Evolutionary conservation across 108 stramenopile genomes (phyloP).

Genomic region (Nitzschia palea): DNA sequence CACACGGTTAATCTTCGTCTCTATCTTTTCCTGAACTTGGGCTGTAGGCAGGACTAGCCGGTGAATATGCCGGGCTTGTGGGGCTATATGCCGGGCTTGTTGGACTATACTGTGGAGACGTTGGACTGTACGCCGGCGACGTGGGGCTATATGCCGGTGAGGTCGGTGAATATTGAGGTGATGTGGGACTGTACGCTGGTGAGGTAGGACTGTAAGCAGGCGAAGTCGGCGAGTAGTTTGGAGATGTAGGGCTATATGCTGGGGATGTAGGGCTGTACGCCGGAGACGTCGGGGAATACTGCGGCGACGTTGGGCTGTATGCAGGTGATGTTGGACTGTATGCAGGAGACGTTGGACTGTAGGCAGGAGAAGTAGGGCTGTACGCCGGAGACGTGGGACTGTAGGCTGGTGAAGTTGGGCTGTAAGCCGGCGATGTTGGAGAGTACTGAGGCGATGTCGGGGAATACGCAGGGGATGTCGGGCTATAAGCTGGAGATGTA

Average conservation of each 20-base stretch:
- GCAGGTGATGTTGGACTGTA: conserved; percentile 41
- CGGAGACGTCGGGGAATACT: conserved; percentile 85
- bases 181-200: conserved; percentile 60
- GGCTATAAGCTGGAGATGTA: conserved; percentile 64
- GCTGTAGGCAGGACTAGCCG: conserved; percentile 50
- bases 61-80: conserved; percentile 66
- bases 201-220: conserved; percentile 73
- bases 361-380: conserved; percentile 77
- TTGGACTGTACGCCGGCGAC: conserved; percentile 66
- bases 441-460: conserved; percentile 83
- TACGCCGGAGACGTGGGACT: conserved; percentile 60
- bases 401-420: conserved; percentile 60
- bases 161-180: conserved; percentile 68
- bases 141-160: conserved; percentile 71
- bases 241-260: conserved; percentile 76
- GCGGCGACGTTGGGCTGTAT: conserved; percentile 82
- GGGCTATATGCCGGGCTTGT: conserved; percentile 56
- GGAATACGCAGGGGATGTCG: conserved; percentile 49
- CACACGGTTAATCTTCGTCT: conserved; percentile 18
- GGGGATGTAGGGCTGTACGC: conserved; percentile 81
- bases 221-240: conserved; percentile 69
- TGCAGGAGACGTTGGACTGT: conserved; percentile 77
- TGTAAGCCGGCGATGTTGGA: conserved; percentile 83
- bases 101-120: conserved; percentile 72
- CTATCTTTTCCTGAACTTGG: conserved; percentile 39